Base-by-base conservation (phyloP, 768 basidiomycete species). In the Dacryopinax primogenitus region DNA sequence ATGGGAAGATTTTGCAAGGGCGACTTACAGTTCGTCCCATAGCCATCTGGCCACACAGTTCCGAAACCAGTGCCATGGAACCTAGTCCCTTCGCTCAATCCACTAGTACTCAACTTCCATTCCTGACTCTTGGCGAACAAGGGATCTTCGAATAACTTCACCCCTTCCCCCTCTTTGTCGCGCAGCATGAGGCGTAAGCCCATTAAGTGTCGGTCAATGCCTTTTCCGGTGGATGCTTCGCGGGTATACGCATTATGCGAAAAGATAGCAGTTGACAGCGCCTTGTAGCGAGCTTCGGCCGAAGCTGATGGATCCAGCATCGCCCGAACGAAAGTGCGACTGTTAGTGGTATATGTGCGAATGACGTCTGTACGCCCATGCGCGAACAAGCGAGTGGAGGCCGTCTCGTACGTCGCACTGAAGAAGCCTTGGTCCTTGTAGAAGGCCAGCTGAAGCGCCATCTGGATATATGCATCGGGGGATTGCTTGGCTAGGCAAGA, bases 21-120 rank as follows among this genome's bases (percentile, higher is more conserved):
- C 3, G 30, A 51, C 47, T 63, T 33, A 92, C 92, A 97, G 73
- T 91, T 95, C 70, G 96, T 87, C 0, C 94, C 93, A 77, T 94
- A 95, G 9, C 94, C 94, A 77, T 94, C 86, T 39, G 83, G 79
- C 76, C 85, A 92, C 11, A 79, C 76, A 1, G 92, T 77, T 2
- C 94, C 93, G 74, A 96, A 96, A 2, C 93, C 93, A 7, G 93
- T 96, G 1, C 94, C 93, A 61, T 84, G 83, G 78, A 96, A 97
- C 37, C 86, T 78, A 68, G 85, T 81, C 0, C 93, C 93, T 28
- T 88, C 87, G 74, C 88, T 92, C 68, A 96, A 74, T 6, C 88
- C 92, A 75, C 90, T 94, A 6, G 93, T 95, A 67, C 88, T 90
- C 39, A 96, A 78, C 69, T 86, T 88, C 94, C 93, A 96, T 67